Conservation (phyloP, 2,329 filamentous ascomycete species). For the Beauveria pseudobassiana region DNA sequence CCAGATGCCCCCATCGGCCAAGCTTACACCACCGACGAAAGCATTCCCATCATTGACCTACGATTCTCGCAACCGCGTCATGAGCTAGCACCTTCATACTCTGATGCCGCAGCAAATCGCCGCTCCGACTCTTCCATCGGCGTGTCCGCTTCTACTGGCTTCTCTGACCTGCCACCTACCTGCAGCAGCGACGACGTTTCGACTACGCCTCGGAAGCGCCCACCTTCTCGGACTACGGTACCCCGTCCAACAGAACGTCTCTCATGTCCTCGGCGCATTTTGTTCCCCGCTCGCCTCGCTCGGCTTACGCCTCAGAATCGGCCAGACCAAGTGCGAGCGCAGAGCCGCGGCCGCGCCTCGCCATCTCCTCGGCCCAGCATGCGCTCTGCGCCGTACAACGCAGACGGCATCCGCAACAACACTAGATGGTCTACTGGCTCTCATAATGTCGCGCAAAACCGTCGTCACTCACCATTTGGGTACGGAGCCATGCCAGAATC, state of each 20-base stretch:
- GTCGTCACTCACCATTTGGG: constrained; percentile 52
- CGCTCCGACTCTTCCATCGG: constrained; percentile 70
- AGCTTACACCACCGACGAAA: constrained; percentile 55
- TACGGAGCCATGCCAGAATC: constrained; percentile 55
- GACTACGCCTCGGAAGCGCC: constrained; percentile 56
- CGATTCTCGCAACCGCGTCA: constrained; percentile 39
- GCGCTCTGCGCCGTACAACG: constrained; percentile 62
- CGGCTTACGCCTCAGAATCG: constrained; percentile 54
- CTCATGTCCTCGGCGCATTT: constrained; percentile 60
- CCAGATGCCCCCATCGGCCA: constrained; percentile 54
- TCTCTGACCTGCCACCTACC: constrained; percentile 63
- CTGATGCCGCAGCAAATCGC: constrained; percentile 48
- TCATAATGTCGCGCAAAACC: constrained; percentile 50
- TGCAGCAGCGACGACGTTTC: constrained; percentile 53
- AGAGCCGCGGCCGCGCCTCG: constrained; percentile 63
- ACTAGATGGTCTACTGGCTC: constrained; percentile 77
- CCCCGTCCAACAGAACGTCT: constrained; percentile 60
- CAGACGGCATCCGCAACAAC: constrained; percentile 56
- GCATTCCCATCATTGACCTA: constrained; percentile 54
- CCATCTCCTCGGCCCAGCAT: constrained; percentile 62
- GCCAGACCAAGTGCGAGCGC: constrained; percentile 53
- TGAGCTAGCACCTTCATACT: constrained; percentile 43
- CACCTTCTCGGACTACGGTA: constrained; percentile 62
- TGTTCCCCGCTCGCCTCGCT: constrained; percentile 66
- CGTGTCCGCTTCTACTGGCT: constrained; percentile 57